These are phyloP conservation scores for Tagetes patula DNA, from an alignment of 129 eudicot species.

Conservation along the genomic window DNA sequence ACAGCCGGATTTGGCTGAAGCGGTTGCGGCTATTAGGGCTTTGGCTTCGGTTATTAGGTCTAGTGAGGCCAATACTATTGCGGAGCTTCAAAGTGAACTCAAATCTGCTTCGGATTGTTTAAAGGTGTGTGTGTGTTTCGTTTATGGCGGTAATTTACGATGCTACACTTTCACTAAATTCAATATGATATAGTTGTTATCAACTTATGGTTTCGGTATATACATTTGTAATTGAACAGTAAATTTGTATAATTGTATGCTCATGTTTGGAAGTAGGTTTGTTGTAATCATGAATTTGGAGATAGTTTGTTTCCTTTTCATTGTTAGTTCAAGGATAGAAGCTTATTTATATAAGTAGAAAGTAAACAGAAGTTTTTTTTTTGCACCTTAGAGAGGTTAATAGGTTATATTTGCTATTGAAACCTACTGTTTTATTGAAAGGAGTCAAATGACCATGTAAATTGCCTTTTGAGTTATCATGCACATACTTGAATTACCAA, in stretches of 20 bases:
- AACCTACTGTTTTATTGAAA: not conserved
- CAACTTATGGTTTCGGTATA: not conserved
- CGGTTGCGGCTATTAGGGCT: constrained; percentile 97
- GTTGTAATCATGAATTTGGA: not conserved
- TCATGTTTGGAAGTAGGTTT: not conserved
- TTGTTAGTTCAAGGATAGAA: not conserved
- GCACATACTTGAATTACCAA: not conserved
- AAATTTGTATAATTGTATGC: too few species aligned
- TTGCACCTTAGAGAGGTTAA: not conserved
- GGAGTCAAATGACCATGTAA: not conserved
- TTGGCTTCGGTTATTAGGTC: constrained; percentile 83
- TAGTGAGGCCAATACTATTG: constrained; percentile 78
- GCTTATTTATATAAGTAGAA: not conserved
- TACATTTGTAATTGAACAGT: too few species aligned
- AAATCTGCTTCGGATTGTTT: constrained; percentile 79
- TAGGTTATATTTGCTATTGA: not conserved
- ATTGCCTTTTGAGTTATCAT: too few species aligned
- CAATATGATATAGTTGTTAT: too few species aligned
- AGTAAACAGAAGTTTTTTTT: too few species aligned
- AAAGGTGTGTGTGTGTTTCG: constrained; percentile 37
- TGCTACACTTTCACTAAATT: too few species aligned
- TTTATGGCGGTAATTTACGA: too few species aligned
- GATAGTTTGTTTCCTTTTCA: not conserved
- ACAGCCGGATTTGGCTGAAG: constrained; percentile 94
- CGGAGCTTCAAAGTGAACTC: constrained; percentile 90